phyloP scores from a whole-genome alignment of 768 basidiomycete species.

The Rhizopogon rudus region DNA sequence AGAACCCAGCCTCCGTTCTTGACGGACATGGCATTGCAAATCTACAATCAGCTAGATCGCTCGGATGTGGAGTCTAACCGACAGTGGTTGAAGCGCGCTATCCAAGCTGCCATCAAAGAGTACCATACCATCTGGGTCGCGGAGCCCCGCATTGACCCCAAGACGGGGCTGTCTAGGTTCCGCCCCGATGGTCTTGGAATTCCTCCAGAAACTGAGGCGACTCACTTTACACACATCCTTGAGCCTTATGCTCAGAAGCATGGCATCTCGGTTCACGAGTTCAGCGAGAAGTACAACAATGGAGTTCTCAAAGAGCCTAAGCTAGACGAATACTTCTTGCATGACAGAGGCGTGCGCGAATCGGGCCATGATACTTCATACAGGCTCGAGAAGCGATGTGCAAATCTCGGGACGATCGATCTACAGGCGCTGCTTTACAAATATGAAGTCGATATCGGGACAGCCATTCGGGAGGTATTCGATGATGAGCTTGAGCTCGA shows the following conservation, averaged over 20 bases:
- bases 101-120: constrained; percentile 97
- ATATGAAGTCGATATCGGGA: constrained; percentile 98
- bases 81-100: constrained; percentile 90
- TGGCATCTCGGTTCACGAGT: constrained; percentile 91
- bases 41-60: constrained; percentile 93
- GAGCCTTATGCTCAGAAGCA: constrained; percentile 93
- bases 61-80: constrained; percentile 74
- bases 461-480: constrained; percentile 93
- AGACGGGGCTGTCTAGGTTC: constrained; percentile 91
- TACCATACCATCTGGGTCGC: constrained; percentile 98
- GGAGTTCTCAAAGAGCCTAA: constrained; percentile 77
- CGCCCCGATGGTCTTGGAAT: constrained; percentile 93
- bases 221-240: constrained; percentile 96
- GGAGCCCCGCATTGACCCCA: constrained; percentile 89
- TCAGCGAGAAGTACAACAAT: constrained; percentile 93
- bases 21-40: constrained; percentile 97
- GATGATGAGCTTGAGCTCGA: constrained; percentile 89
- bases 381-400: constrained; percentile 95
- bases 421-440: constrained; percentile 95
- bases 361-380: constrained; percentile 97
- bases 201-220: constrained; percentile 97
- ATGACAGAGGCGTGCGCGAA: constrained; percentile 95
- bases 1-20: constrained; percentile 98
- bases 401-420: constrained; percentile 95
- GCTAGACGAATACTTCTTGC: constrained; percentile 96